Conservation (phyloP, 148 eudicot species). For the Fagopyrum esculentum region DNA sequence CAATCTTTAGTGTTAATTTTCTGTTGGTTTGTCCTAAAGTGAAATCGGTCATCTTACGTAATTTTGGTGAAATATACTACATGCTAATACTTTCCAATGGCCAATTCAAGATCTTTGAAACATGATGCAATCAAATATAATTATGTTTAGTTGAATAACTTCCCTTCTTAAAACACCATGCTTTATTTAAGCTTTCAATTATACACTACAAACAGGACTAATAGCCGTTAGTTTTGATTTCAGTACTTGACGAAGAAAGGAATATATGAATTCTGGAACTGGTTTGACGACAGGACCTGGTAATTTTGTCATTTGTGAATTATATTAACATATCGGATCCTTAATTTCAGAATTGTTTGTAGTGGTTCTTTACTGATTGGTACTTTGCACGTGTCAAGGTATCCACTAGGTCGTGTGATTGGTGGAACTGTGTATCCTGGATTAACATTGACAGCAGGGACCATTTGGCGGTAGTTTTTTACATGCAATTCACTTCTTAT, state of each 20-base stretch:
- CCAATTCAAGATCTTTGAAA: neutral
- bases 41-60: neutral
- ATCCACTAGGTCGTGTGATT: conserved; percentile 98
- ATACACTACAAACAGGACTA: neutral
- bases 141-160: neutral
- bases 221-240: conserved; percentile 17
- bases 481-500: neutral
- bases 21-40: neutral
- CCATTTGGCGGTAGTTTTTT: conserved; percentile 81
- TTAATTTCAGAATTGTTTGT: neutral
- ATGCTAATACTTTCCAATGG: neutral
- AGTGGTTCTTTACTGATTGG: conserved; percentile 1
- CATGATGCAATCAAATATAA: neutral
- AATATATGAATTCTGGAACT: conserved; percentile 97
- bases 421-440: conserved; percentile 99
- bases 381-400: conserved; percentile 38
- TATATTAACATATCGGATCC: conserved; percentile 11
- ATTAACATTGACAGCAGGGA: conserved; percentile 92
- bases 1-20: neutral
- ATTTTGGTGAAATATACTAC: neutral
- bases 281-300: conserved; percentile 99
- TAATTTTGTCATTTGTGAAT: conserved; percentile 21
- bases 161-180: neutral
- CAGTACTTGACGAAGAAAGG: conserved; percentile 91
- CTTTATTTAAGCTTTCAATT: neutral